Conservation (phyloP, 495 filamentous ascomycete genomes). For the Xylaria palmicola region DNA sequence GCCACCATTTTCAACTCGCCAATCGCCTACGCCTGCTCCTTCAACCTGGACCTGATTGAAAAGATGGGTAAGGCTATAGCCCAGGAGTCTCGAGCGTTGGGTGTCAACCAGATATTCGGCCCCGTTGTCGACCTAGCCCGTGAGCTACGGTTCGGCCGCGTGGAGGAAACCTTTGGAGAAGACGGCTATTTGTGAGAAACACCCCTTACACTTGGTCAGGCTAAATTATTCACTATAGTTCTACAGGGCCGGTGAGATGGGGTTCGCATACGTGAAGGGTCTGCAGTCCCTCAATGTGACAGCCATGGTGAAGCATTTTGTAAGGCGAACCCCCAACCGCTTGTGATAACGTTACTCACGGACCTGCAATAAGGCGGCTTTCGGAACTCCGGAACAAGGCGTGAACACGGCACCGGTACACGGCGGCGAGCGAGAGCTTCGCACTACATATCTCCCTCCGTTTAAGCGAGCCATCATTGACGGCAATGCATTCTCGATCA, state of each 20-base stretch:
- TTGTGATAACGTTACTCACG: neutral
- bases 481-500: slow-evolving; percentile 62
- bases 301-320: slow-evolving; percentile 69
- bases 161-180: slow-evolving; percentile 69
- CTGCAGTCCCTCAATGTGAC: slow-evolving; percentile 62
- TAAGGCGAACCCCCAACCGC: slow-evolving; percentile 9
- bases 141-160: slow-evolving; percentile 65
- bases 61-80: slow-evolving; percentile 63
- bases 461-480: slow-evolving; percentile 70
- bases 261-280: slow-evolving; percentile 59
- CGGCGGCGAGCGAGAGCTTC: slow-evolving; percentile 64
- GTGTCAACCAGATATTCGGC: slow-evolving; percentile 67
- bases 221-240: neutral
- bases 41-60: slow-evolving; percentile 56
- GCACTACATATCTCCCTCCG: slow-evolving; percentile 64
- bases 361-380: slow-evolving; percentile 43
- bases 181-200: slow-evolving; percentile 55
- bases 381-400: slow-evolving; percentile 65
- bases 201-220: neutral
- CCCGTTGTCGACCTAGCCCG: slow-evolving; percentile 66
- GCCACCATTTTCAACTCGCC: slow-evolving; percentile 75
- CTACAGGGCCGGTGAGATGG: slow-evolving; percentile 48
- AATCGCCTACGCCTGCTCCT: slow-evolving; percentile 67
- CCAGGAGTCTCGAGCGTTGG: slow-evolving; percentile 60
- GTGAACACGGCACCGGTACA: slow-evolving; percentile 68